Evolutionary conservation across 2,329 filamentous ascomycete genomes (phyloP).

Genomic region (Epichloe glyceriae): DNA sequence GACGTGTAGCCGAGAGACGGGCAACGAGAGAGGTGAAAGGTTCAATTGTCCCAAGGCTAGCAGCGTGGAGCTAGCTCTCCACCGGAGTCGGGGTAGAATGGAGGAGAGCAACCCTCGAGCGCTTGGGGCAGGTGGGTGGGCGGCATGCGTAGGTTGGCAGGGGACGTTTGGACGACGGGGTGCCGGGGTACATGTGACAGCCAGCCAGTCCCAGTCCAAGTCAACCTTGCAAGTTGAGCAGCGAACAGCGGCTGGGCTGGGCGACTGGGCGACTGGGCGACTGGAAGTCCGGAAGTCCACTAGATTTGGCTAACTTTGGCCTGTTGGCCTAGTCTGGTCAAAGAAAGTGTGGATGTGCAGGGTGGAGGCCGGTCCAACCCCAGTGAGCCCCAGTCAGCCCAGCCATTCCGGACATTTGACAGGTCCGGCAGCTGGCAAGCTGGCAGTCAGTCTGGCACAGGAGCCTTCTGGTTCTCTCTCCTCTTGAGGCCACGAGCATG

Average conservation of each 20-base stretch:
- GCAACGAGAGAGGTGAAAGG: not conserved
- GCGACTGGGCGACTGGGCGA: no score
- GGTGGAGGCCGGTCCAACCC: not conserved
- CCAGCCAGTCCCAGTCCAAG: no score
- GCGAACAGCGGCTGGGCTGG: no score
- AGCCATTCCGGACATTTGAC: no score
- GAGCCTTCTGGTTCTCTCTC: no score
- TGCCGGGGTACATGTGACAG: no score
- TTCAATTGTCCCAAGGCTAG: not conserved
- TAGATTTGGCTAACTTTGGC: not conserved
- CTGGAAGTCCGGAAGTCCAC: no score
- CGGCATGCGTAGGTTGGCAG: not conserved
- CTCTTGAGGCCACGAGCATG: no score
- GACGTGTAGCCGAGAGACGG: not conserved
- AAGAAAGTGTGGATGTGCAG: not conserved
- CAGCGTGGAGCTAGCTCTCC: not conserved
- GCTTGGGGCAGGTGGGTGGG: not conserved
- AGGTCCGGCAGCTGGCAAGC: no score
- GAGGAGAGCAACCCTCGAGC: not conserved
- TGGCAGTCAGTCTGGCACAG: no score
- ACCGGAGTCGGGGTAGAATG: not conserved
- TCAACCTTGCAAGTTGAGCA: no score
- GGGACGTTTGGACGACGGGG: not conserved
- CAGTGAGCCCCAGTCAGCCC: not conserved
- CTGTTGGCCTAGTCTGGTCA: no score